Conservation (phyloP, 192 early-diverging fungal genomes). For the Oehlia diaphana region DNA sequence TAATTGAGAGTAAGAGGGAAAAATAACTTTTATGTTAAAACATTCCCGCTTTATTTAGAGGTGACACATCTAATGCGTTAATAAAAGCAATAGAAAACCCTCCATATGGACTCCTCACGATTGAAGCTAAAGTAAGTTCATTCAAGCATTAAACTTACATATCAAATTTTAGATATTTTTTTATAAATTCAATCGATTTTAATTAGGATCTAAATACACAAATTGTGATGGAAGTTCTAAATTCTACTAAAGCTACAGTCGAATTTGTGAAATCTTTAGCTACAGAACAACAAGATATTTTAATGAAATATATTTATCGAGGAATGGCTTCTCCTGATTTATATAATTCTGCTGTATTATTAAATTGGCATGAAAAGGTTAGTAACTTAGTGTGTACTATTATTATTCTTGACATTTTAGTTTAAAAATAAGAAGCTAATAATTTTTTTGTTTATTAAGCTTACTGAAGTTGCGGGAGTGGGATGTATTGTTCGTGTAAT, state of each 20-base stretch:
- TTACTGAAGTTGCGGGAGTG: conserved; percentile 83
- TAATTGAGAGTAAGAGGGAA: background rate
- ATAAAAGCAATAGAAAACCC: conserved; percentile 63
- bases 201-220: conserved; percentile 70
- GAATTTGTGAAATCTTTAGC: conserved; percentile 58
- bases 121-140: conserved; percentile 59
- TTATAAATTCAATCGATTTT: background rate
- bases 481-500: conserved; percentile 81
- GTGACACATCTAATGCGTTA: conserved; percentile 56
- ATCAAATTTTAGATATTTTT: too few species aligned
- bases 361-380: conserved; percentile 96
- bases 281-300: conserved; percentile 66
- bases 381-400: too few species aligned
- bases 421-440: background rate
- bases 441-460: conserved; percentile 42
- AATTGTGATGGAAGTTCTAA: conserved; percentile 81
- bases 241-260: conserved; percentile 64
- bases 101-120: conserved; percentile 66
- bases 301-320: conserved; percentile 45
- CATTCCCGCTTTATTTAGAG: conserved; percentile 40
- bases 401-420: background rate
- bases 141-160: too few species aligned
- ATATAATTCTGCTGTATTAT: conserved; percentile 79
- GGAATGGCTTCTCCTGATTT: conserved; percentile 83
- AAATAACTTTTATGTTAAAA: background rate